Evolutionary conservation across 2,329 filamentous ascomycete species (phyloP), one percentile per base, ranked within the genome.

Genomic region (Talaromyces verruculosus): DNA sequence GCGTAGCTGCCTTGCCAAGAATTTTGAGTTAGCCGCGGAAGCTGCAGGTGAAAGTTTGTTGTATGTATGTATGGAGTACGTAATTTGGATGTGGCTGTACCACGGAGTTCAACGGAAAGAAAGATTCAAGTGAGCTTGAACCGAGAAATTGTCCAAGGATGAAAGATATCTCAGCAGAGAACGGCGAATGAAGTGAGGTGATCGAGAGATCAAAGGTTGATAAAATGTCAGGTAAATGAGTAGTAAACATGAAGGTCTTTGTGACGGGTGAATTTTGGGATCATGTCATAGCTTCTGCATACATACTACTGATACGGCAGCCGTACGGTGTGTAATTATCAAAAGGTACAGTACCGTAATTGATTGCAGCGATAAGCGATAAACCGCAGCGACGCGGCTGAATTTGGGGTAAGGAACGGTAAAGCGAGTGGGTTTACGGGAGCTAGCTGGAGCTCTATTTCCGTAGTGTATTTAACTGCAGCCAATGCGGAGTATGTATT

Each of bases 21-120:
- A 60, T 65, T 66, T 49, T n/a, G 65, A 63, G 61, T 66, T 66
- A 63, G 65, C 65, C 61, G 65, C 65, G 65, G 65, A 55, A 60
- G 65, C 60, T 66, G 61, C 55, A 66, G 65, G 49, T 53, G 53
- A 51, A 35, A 61, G 60, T 57, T 57, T 57, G 53, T 22, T 57
- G 49, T 53, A 37, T 37, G 25, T 30, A 30, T 33, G 49, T 55
- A 33, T 55, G 51, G 28, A 19, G 28, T 35, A 19, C 39, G 53
- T 35, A 39, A 37, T 37, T 15, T 39, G 30, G 13, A 7, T 37
- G 51, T 55, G 51, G 30, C 35, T 53, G 39, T 53, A 57, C 53
- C 19, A 25, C 13, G 11, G 17, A 39, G 45, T 25, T 55, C 28
- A 41, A 25, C 17, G 28, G 28, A 7, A 35, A 28, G 35, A 33